Evolutionary conservation across 192 early-diverging fungal genomes (phyloP).

Genomic region (Umbelopsis sp.): DNA sequence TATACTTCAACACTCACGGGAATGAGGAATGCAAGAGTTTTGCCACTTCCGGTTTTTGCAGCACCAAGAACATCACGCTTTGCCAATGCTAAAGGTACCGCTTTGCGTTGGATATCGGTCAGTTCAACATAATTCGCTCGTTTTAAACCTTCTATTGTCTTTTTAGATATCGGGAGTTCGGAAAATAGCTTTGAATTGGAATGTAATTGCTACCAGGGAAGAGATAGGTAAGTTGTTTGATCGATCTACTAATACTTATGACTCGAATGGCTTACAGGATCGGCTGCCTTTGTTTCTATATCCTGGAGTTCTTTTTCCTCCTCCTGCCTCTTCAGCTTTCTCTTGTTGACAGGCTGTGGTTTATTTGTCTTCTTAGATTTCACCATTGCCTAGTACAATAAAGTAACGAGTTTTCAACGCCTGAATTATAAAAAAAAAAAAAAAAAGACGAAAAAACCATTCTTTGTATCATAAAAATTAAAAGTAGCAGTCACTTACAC

Average conservation of each 20-base stretch:
- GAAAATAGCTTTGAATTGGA: constrained; percentile 35
- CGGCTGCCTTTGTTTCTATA: constrained; percentile 16
- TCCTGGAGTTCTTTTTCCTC: constrained; percentile 23
- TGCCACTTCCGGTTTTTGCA: constrained; percentile 86
- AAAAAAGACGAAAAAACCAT: background rate
- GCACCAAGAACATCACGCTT: constrained; percentile 81
- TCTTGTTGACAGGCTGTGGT: constrained; percentile 12
- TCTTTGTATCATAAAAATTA: too few species aligned
- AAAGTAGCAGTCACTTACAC: too few species aligned
- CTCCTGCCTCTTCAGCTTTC: constrained; percentile 7
- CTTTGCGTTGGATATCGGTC: constrained; percentile 92
- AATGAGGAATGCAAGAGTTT: constrained; percentile 80
- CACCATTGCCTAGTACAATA: background rate
- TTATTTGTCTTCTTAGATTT: constrained; percentile 13
- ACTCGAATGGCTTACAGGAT: constrained; percentile 19
- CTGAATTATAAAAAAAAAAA: background rate
- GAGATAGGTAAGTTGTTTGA: background rate
- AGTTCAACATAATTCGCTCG: constrained; percentile 86
- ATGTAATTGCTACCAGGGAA: constrained; percentile 31
- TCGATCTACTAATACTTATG: background rate
- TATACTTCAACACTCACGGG: constrained; percentile 52
- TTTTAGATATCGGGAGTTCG: constrained; percentile 53
- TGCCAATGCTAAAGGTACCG: constrained; percentile 69
- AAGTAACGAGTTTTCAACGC: background rate
- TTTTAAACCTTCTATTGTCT: constrained; percentile 72